Evolutionary conservation across 2,329 filamentous ascomycete species (phyloP), one percentile per base, ranked within the genome.

Genomic region (Raffaelea ambrosiae): DNA sequence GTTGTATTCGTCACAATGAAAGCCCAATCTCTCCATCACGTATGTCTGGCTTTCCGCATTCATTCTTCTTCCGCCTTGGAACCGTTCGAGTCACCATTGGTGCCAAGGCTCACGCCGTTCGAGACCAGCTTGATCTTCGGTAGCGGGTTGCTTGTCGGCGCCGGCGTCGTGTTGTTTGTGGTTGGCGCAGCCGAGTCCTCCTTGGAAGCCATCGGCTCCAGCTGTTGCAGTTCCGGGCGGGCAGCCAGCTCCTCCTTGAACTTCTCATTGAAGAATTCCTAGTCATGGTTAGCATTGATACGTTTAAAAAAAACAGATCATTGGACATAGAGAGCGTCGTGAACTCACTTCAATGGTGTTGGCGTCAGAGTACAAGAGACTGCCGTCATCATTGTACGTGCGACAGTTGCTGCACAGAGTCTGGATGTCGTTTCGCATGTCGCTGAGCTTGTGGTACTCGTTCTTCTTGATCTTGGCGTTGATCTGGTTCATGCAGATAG

Each of bases 401-500:
- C 88, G 81, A 55, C 91, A 95, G 65, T 98, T 98, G 62, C 77
- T 81, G 64, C 90, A 93, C 66, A 98, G 78, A 53, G 91, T 69
- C 44, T 82, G 79, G 53, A 98, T 83, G 61, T 98, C 94, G 55
- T 79, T 81, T 48, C 81, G 78, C 74, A 98, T 81, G 57, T 90
- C 87, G 61, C 79, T 81, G 51, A 96, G 68, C 59, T 78, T 85
- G 57, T 79, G 81, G 66, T 98, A 98, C 61, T 96, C 88, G 61
- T 94, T 88, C 66, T 88, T 91, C 72, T 95, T 96, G 70, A 98
- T 95, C 73, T 88, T 91, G 63, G 85, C 87, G 63, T 88, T 82
- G 60, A 98, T 95, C 63, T 89, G 83, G 57, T 95, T 93, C 86
- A 97, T 95, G 61, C 87, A 91, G 61, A 98, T 96, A 0, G 93